Evolutionary conservation across 345 rosid species (phyloP), one percentile per base, ranked within the genome.

Genomic region (Aquilaria yunnanensis): DNA sequence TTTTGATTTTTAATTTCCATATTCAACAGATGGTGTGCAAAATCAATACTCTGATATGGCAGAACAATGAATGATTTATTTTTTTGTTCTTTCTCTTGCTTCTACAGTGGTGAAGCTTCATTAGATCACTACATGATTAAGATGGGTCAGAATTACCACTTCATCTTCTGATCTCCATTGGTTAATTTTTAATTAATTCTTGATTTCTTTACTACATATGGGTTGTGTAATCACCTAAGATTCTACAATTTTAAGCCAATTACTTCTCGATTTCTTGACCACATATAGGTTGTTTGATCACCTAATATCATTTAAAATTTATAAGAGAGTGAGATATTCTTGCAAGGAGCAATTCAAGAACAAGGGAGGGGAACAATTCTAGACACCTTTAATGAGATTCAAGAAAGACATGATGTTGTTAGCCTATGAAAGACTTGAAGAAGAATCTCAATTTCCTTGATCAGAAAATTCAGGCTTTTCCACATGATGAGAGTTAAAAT

Each of bases 311-410:
- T 23, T 23, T 23, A 0, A 23, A 23, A 23, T 23, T 23, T 23
- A 23, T 23, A 97, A 12, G 96, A 87, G 77, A 89, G 96, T 63
- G 98, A 92, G 77, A 85, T 80, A 7, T 87, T 92, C 70, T 75
- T 89, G 56, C 91, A 89, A 68, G 89, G 83, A 37, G 98, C 97
- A 31, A 92, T 92, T 62, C 93, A 87, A 71, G 93, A 92, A 48
- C 97, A 92, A 59, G 98, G 97, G 32, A 84, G 96, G 63, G 96
- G 96, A 5, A 76, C 80, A 29, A 72, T 89, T 12, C 57, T 86
- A 73, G 92, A 87, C 68, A 84, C 96, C 0, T 84, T 87, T 53
- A 80, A 77, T 63, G 92, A 87, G 81, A 87, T 92, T 32, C 94
- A 89, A 63, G 96, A 92, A 63, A 86, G 96, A 73, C 96, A 92